A percentile compares a stretch with the other conserved stretches of the same genome.
Evolutionary conservation across 768 basidiomycete species (phyloP).

Genomic region (Tricholoma furcatifolium): DNA sequence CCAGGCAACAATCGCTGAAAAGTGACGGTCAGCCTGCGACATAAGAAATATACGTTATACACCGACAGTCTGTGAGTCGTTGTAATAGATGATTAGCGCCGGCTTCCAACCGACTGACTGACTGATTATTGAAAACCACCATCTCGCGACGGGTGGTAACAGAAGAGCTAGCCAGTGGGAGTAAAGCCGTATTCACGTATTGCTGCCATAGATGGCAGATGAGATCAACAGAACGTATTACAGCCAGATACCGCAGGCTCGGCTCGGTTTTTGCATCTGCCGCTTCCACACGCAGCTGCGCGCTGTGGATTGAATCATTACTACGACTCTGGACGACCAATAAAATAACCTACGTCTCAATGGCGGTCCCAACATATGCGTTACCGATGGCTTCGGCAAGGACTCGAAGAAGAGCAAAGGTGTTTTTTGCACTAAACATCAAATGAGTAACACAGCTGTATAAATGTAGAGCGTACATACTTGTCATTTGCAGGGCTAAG

Average conservation of each 20-base stretch:
- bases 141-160: conserved; percentile 91
- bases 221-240: conserved; percentile 75
- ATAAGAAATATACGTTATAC: not conserved
- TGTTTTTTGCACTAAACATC: conserved; percentile 77
- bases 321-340: not conserved
- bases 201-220: conserved; percentile 97
- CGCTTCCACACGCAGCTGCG: conserved; percentile 66
- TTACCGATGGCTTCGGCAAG: conserved; percentile 83
- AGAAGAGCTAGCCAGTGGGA: conserved; percentile 83
- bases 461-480: conserved; percentile 46
- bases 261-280: conserved; percentile 82
- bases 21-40: not conserved
- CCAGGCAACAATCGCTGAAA: conserved; percentile 70
- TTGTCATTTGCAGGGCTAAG: conserved; percentile 79
- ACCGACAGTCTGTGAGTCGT: conserved; percentile 76
- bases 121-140: conserved; percentile 88
- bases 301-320: conserved; percentile 41
- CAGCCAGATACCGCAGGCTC: conserved; percentile 60
- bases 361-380: conserved; percentile 85
- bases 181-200: conserved; percentile 86
- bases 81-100: conserved; percentile 79
- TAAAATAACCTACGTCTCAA: conserved; percentile 84
- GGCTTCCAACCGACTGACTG: conserved; percentile 81
- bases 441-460: not conserved
- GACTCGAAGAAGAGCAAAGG: conserved; percentile 77